Evolutionary conservation across 164 flowering plant species (phyloP).

Genomic region (Protea cynaroides): DNA sequence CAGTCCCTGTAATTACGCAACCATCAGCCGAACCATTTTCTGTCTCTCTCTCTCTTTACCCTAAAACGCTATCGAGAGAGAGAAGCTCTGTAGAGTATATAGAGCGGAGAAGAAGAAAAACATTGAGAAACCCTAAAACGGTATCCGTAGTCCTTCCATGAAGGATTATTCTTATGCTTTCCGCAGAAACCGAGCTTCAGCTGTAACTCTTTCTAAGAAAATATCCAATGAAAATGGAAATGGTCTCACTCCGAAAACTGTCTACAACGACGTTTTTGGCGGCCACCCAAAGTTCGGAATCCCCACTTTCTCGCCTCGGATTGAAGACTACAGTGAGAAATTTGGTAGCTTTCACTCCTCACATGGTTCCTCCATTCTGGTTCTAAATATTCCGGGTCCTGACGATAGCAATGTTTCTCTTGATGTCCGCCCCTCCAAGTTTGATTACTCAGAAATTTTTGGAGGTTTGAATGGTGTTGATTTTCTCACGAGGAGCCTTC

Average conservation of each 20-base stretch:
- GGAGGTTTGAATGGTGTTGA: conserved; percentile 38
- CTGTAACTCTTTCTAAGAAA: conserved; percentile 27
- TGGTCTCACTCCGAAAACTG: conserved; percentile 22
- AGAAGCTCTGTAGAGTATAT: conserved; percentile 2
- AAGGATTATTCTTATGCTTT: conserved; percentile 36
- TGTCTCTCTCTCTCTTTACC: no score
- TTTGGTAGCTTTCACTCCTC: conserved; percentile 59
- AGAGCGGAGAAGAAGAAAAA: conserved; percentile 6
- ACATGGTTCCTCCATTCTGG: no score
- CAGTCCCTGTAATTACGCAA: no score
- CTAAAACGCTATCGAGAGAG: no score
- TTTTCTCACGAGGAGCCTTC: conserved; percentile 42
- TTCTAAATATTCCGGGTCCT: no score
- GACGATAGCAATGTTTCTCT: no score
- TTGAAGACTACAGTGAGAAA: conserved; percentile 80
- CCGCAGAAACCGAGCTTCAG: conserved; percentile 3
- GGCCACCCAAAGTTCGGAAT: conserved; percentile 56
- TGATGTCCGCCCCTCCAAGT: no score
- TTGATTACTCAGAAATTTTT: conserved; percentile 57
- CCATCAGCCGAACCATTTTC: no score
- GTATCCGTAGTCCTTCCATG: conserved; percentile 22
- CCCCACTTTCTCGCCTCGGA: conserved; percentile 50
- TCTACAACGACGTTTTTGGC: conserved; percentile 73
- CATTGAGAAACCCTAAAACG: conserved; percentile 31
- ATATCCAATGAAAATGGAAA: conserved; percentile 25